These are phyloP conservation scores for Phyllosticta citrichinensis DNA, from an alignment of 2,329 filamentous ascomycete genomes.

Conservation along the genomic window DNA sequence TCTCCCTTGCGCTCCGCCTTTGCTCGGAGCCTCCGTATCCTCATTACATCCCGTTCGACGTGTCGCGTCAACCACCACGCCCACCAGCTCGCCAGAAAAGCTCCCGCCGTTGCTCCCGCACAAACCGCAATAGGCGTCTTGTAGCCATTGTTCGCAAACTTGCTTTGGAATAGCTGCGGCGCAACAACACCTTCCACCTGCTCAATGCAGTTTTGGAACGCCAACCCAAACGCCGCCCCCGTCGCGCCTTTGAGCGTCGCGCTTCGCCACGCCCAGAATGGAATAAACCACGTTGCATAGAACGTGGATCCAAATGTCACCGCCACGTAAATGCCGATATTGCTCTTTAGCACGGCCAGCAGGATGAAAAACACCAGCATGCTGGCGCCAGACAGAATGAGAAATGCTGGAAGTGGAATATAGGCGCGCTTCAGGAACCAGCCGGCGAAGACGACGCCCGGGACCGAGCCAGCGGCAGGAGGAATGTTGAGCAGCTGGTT, in stretches of 20 bases:
- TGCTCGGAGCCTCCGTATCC: constrained; percentile 14
- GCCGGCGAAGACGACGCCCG: constrained; percentile 30
- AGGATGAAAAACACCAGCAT: constrained; percentile 37
- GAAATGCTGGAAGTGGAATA: constrained; percentile 30
- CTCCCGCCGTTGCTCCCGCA: constrained; percentile 26
- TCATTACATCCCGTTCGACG: constrained; percentile 31
- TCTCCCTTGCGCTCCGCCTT: constrained; percentile 15
- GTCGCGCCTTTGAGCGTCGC: constrained; percentile 34
- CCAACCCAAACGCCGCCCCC: constrained; percentile 36
- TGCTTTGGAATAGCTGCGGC: constrained; percentile 34
- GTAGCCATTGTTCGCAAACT: constrained; percentile 34
- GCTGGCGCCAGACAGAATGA: constrained; percentile 32
- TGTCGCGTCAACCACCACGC: constrained; percentile 35
- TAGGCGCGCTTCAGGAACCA: constrained; percentile 32
- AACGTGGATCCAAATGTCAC: constrained; percentile 37
- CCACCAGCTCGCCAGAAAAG: constrained; percentile 25
- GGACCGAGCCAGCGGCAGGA: constrained; percentile 32
- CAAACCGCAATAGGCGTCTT: constrained; percentile 30
- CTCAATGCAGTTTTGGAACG: constrained; percentile 33
- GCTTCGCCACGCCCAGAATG: constrained; percentile 38
- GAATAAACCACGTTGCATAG: constrained; percentile 35
- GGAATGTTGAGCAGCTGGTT: constrained; percentile 40
- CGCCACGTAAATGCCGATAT: constrained; percentile 34
- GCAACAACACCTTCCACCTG: constrained; percentile 39
- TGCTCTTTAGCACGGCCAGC: constrained; percentile 29